Evolutionary conservation across 1,284 basidiomycete species (phyloP).

Genomic region (Cutaneotrichosporon cavernicola): DNA sequence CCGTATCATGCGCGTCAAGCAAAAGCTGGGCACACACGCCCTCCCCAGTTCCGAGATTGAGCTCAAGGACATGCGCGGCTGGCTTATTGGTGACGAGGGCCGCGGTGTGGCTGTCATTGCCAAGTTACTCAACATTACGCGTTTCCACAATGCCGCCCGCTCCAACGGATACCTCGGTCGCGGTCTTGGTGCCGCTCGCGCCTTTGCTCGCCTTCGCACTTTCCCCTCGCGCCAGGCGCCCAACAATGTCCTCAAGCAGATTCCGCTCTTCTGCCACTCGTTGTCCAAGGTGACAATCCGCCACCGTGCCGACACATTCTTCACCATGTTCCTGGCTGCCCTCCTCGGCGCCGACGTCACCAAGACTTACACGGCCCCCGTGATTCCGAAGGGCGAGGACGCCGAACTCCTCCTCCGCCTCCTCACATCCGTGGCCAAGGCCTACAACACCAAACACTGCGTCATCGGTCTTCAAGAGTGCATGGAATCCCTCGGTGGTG

Average conservation of each 20-base stretch:
- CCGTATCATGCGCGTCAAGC: slow-evolving; percentile 69
- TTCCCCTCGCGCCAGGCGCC: slow-evolving; percentile 54
- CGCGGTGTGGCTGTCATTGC: slow-evolving; percentile 69
- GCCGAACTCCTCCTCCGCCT: slow-evolving; percentile 63
- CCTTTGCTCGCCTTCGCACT: slow-evolving; percentile 62
- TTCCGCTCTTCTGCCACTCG: slow-evolving; percentile 55
- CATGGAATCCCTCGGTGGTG: slow-evolving; percentile 72
- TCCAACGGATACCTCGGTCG: slow-evolving; percentile 60
- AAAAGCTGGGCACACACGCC: slow-evolving; percentile 73
- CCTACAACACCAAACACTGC: slow-evolving; percentile 66
- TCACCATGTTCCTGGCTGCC: slow-evolving; percentile 61
- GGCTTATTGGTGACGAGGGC: slow-evolving; percentile 64
- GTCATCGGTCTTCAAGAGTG: slow-evolving; percentile 67
- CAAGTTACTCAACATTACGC: slow-evolving; percentile 72
- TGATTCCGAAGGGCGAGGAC: slow-evolving; percentile 34
- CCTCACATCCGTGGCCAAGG: slow-evolving; percentile 69
- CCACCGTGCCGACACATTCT: slow-evolving; percentile 66
- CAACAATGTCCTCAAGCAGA: slow-evolving; percentile 58
- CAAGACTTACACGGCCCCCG: slow-evolving; percentile 36
- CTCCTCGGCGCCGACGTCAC: slow-evolving; percentile 67
- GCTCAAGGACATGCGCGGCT: slow-evolving; percentile 63
- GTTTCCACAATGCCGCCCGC: slow-evolving; percentile 56
- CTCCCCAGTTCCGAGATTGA: slow-evolving; percentile 76
- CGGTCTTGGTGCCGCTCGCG: slow-evolving; percentile 63
- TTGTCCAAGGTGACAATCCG: slow-evolving; percentile 62